Evolutionary conservation across 2,329 filamentous ascomycete genomes (phyloP), one percentile per base, ranked within the genome.

Genomic region (Colletotrichum coccodes): DNA sequence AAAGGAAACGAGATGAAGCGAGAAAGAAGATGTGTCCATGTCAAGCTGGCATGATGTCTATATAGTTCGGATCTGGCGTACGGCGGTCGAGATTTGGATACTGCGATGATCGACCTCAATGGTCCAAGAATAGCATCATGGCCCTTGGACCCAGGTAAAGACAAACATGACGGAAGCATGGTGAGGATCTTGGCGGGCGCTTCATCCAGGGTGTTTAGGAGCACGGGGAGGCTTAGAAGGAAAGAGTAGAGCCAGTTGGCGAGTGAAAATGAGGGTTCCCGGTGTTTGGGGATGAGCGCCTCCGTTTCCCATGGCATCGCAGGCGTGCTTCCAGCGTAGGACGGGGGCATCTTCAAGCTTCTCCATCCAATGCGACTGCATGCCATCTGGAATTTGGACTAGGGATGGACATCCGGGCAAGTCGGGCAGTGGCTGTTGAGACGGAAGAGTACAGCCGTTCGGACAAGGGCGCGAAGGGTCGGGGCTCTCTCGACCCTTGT

Each of bases 11-110:
- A 64, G 50, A 67, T 69, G 62, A 47, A n/a, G 56, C 32, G 50
- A 38, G 57, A 56, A 57, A 47, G 47, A 38, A n/a, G 38, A n/a
- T 14, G n/a, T 11, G 42, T 32, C 44, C 21, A 16, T 64, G 56
- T 68, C 68, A 68, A 59, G 68, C 54, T 68, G 64, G 59, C 58
- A 68, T 59, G 53, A 56, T 60, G 49, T 49, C 52, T 70, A 70
- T 70, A 70, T 68, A 62, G 50, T 50, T 21, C 7, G 8, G 32
- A 42, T 21, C 21, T 60, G 46, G 40, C 52, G n/a, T n/a, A 18
- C 12, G 5, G 42, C 28, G 26, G 47, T 50, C 11, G 40, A 54
- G 21, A 30, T 6, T 11, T 60, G 32, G 57, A n/a, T 40, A 46
- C 59, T 26, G 23, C 11, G 59, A 61, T 49, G 60, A 71, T 71